phyloP scores from a whole-genome alignment of 257 asterid species.

The Mitragyna speciosa region DNA sequence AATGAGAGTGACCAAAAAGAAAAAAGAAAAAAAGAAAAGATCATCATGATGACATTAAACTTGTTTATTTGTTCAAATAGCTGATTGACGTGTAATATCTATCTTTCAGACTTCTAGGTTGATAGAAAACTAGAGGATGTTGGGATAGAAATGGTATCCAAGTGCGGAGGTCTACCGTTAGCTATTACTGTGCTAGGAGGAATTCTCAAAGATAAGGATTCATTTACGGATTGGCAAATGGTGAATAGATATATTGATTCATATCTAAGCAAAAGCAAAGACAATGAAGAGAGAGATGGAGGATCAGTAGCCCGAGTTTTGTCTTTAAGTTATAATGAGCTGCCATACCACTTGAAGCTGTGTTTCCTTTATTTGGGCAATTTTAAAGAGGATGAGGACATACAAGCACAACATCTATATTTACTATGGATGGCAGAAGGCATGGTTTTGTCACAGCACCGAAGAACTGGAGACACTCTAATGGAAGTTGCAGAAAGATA shows the following conservation, averaged over 20 bases:
- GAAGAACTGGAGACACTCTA: not conserved
- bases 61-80: not conserved
- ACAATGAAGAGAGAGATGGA: not conserved
- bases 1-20: no score
- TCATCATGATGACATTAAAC: not conserved
- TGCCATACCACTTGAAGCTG: constrained; percentile 7
- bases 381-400: constrained; percentile 18
- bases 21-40: no score
- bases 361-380: constrained; percentile 18
- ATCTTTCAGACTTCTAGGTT: not conserved
- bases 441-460: constrained; percentile 1
- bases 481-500: constrained; percentile 16
- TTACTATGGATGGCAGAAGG: constrained; percentile 21
- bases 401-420: not conserved
- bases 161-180: constrained; percentile 24
- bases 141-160: constrained; percentile 21
- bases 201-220: constrained; percentile 10
- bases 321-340: constrained; percentile 9
- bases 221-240: constrained; percentile 16
- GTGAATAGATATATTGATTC: constrained; percentile 3
- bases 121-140: not conserved
- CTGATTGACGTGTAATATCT: not conserved
- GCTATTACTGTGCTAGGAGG: constrained; percentile 27
- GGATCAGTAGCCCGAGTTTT: not conserved
- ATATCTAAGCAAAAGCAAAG: not conserved